Conservation (phyloP, 164 flowering plant genomes). For the Liquidambar formosana region DNA sequence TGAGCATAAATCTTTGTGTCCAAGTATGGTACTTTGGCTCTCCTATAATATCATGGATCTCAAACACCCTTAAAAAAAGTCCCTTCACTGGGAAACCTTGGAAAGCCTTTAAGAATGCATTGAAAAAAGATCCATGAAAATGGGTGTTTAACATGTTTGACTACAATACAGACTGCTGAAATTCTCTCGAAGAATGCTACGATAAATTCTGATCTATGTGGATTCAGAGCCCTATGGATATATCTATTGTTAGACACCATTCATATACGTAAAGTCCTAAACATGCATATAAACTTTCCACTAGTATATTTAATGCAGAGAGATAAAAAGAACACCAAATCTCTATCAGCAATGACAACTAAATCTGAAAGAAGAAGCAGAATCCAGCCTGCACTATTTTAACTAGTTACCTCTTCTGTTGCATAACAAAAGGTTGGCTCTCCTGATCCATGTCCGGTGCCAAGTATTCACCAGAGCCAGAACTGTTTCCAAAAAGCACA, state of each 20-base stretch:
- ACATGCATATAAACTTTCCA: not conserved
- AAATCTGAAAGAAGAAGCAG: not conserved
- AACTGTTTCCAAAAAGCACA: conserved; percentile 29
- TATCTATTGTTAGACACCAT: not conserved
- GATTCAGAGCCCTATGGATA: not conserved
- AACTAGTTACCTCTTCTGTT: conserved; percentile 46
- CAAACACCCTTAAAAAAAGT: too few species aligned
- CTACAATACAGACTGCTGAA: not conserved
- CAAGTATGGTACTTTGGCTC: not conserved
- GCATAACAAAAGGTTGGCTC: conserved; percentile 43
- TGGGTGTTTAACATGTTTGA: not conserved
- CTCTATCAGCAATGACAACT: not conserved
- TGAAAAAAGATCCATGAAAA: not conserved
- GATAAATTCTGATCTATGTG: not conserved
- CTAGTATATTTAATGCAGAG: not conserved
- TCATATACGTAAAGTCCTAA: not conserved
- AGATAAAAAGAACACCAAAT: not conserved
- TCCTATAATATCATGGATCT: not conserved
- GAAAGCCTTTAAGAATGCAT: too few species aligned
- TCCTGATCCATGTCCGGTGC: conserved; percentile 33
- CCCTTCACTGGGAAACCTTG: too few species aligned
- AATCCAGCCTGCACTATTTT: not conserved
- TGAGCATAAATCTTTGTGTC: not conserved
- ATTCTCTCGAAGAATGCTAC: not conserved
- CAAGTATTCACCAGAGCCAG: conserved; percentile 28